Base-by-base conservation (phyloP, 805 yeast species). In the Metschnikowia picachoensis region DNA sequence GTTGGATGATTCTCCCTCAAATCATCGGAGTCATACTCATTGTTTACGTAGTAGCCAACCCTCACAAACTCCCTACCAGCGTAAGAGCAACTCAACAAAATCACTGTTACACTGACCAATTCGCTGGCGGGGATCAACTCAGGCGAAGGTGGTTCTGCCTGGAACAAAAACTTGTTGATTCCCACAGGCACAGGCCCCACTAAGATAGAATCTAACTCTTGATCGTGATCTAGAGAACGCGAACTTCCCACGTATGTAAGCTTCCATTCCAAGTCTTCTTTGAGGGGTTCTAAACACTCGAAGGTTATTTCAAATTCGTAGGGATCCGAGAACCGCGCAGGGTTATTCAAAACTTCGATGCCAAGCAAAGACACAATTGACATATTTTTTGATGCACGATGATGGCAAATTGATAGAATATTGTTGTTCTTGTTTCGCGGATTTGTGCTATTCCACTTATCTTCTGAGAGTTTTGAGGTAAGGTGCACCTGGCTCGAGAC, bases 181-280 rank as follows among this genome's bases (percentile, higher is more conserved):
- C 99, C 99, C 2, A 94, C 96, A 0, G 99, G 99, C 2, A 94
- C 96, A 0, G 99, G 99, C 0, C 99, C 99, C 3, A 94, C 99
- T n/a, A 94, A 70, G 33, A 94, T 82, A 1, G 97, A 90, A 61
- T 94, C 99, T 45, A 94, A 73, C 63, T 91, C 97, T 67, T 94
- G 99, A 65, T 94, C 99, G 58, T 94, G 97, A 53, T 94, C 97
- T 42, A 89, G 68, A 33, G 97, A 89, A 39, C 95, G 78, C 1
- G 97, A 91, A 4, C 96, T 87, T 1, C 99, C 99, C 35, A 94
- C 99, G 57, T 94, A 94, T 1, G 97, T 92, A 47, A 94, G 73
- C 64, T 94, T 94, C 99, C 99, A 94, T 65, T 94, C 99, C 47
- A 94, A 74, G 65, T 94, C 99, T 59, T 86, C 90, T 58, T 81